phyloP scores from a whole-genome alignment of 768 basidiomycete species.

The Leccinum subgranulosum region DNA sequence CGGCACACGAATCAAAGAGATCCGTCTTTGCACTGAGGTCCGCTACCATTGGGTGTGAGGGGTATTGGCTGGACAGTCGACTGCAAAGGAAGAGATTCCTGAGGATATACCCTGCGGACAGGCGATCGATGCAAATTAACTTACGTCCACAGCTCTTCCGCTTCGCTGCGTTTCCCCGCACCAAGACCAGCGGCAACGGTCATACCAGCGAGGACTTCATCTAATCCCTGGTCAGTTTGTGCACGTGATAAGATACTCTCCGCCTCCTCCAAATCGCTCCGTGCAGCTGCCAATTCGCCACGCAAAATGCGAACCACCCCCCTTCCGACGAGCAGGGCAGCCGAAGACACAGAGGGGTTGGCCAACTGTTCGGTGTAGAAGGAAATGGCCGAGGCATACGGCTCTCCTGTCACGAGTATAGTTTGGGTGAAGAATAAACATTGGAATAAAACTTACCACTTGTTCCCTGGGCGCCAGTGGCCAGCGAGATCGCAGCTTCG shows the following conservation, averaged over 20 bases:
- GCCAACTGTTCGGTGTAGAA: conserved; percentile 85
- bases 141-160: conserved; percentile 68
- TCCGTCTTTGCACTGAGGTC: conserved; percentile 60
- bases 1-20: conserved; percentile 59
- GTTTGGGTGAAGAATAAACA: not conserved
- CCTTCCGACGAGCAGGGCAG: conserved; percentile 73
- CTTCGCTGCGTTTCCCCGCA: conserved; percentile 53
- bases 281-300: conserved; percentile 72
- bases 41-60: conserved; percentile 64
- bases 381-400: conserved; percentile 41
- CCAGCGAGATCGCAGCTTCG: conserved; percentile 77
- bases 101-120: not conserved
- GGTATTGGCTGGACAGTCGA: conserved; percentile 47
- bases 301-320: conserved; percentile 76
- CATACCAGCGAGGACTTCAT: conserved; percentile 65
- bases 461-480: conserved; percentile 70
- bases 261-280: conserved; percentile 78
- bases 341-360: conserved; percentile 73
- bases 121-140: conserved; percentile 25
- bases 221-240: conserved; percentile 39
- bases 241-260: conserved; percentile 42
- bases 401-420: conserved; percentile 21
- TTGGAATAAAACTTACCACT: conserved; percentile 33
- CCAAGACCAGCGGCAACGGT: conserved; percentile 63
- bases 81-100: conserved; percentile 24